Base-by-base conservation (phyloP, 768 basidiomycete species). In the Amanita thiersii region DNA sequence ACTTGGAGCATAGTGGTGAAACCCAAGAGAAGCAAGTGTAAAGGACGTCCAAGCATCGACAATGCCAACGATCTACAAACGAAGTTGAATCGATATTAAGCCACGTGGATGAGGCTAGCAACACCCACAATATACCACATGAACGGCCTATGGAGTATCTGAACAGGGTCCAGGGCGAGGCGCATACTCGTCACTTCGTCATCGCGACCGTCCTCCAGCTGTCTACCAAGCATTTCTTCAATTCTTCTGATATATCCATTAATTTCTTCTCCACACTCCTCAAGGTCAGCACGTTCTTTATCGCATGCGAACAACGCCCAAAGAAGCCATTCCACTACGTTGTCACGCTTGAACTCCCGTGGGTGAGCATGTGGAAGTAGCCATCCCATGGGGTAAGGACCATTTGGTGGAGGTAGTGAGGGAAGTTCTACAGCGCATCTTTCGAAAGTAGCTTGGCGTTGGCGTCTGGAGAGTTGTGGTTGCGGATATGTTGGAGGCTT, bases 111-210 rank as follows among this genome's bases (percentile, higher is more conserved):
- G n/a, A 42, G 24, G 7, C 25, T n/a, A 25, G 2, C 31, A 33
- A 18, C 17, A 63, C 76, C 43, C 44, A 79, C 79, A 32, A 61
- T 47, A 50, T 83, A 83, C 80, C 80, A 83, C 3, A 77, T n/a
- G 19, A 83, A 51, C 8, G 81, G 81, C 20, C 81, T 56, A 53
- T 81, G 79, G 2, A 65, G 11, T 56, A 64, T 69, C 7, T 50
- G 45, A n/a, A 83, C 79, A 0, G 71, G 71, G 48, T 82, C 81
- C 7, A 79, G 54, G 0, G 74, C 74, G 36, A 72, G 50, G 39
- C 72, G 65, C 65, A 81, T 75, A 45, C 64, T 67, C 21, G 56
- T 58, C 3, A 69, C 55, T 8, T 54, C 56, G 8, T 56, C 44
- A 19, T 66, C 62, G 21, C 62, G 57, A 0, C 74, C 77, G 3